Conservation (phyloP, 441 rosid genomes). For the Eutrema salsugineum region DNA sequence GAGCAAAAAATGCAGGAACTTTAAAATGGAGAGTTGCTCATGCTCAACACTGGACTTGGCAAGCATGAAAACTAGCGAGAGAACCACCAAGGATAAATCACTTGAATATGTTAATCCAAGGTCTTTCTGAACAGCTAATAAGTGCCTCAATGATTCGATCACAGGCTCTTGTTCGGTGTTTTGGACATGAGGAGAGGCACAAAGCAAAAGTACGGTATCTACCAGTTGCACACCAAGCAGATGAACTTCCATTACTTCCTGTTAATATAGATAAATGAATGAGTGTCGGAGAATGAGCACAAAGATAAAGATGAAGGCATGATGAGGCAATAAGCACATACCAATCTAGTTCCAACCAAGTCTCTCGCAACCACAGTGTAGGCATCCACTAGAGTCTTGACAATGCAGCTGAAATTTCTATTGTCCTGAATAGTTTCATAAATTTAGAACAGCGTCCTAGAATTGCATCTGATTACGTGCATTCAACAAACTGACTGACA, state of each 20-base stretch:
- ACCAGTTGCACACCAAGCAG: slow-evolving; percentile 62
- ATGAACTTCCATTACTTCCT: slow-evolving; percentile 57
- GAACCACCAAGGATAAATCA: slow-evolving; percentile 50
- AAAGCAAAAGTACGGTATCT: slow-evolving; percentile 47
- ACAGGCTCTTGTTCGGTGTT: slow-evolving; percentile 44
- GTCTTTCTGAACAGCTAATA: slow-evolving; percentile 65
- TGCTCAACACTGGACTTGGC: slow-evolving; percentile 74
- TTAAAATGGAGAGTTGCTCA: slow-evolving; percentile 70
- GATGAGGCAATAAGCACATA: slow-evolving; percentile 36
- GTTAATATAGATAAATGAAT: slow-evolving; percentile 23
- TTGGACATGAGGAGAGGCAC: slow-evolving; percentile 39
- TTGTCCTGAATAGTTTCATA: slow-evolving; percentile 53
- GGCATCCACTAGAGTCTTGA: slow-evolving; percentile 61
- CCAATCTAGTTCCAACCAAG: slow-evolving; percentile 47
- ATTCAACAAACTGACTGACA: neutral
- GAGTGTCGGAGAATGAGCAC: neutral
- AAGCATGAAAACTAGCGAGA: slow-evolving; percentile 57
- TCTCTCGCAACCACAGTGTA: slow-evolving; percentile 60
- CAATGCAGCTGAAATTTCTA: slow-evolving; percentile 39
- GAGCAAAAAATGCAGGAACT: slow-evolving; percentile 58
- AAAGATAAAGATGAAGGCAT: neutral
- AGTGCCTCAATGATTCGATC: slow-evolving; percentile 54
- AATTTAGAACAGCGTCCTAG: slow-evolving; percentile 2
- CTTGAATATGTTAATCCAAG: slow-evolving; percentile 50
- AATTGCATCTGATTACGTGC: neutral